A percentile compares a stretch with the other conserved stretches of the same genome.
Evolutionary conservation across 768 basidiomycete genomes (phyloP).

Genomic region (Favolaschia claudopus): DNA sequence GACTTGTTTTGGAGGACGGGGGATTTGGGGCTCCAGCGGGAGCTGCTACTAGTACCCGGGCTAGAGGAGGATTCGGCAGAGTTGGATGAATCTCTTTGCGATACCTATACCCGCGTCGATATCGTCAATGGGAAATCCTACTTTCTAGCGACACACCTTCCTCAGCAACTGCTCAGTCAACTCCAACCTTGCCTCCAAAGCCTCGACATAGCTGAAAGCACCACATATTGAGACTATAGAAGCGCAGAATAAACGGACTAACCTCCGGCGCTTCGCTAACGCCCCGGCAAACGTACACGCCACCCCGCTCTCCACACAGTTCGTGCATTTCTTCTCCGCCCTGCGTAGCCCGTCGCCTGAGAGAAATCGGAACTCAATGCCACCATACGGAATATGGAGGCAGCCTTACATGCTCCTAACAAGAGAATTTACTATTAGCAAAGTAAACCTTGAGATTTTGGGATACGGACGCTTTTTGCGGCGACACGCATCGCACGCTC

Average conservation of each 20-base stretch:
- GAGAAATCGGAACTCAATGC: too few relatives aligned
- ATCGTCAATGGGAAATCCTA: too few relatives aligned
- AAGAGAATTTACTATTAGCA: too few relatives aligned
- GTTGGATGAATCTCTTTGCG: too few relatives aligned
- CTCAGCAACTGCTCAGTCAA: slow-evolving; percentile 52
- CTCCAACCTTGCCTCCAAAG: slow-evolving; percentile 48
- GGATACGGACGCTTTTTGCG: background rate
- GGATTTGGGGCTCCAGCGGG: slow-evolving; percentile 8
- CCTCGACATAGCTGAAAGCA: slow-evolving; percentile 42
- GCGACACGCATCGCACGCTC: background rate
- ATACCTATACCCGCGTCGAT: too few relatives aligned
- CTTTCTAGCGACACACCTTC: slow-evolving; percentile 32
- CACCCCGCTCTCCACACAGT: slow-evolving; percentile 33
- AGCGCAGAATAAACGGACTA: background rate
- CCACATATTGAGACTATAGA: background rate
- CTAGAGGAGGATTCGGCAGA: background rate
- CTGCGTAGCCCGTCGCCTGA: slow-evolving; percentile 7
- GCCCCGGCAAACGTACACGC: slow-evolving; percentile 52
- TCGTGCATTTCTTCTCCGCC: slow-evolving; percentile 6
- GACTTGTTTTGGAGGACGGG: slow-evolving; percentile 7
- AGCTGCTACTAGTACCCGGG: background rate
- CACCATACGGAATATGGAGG: too few relatives aligned
- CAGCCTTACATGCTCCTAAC: too few relatives aligned
- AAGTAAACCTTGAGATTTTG: too few relatives aligned
- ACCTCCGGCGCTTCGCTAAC: slow-evolving; percentile 41